A percentile compares a stretch with the other conserved stretches of the same genome.
Conservation (phyloP, 1,284 basidiomycete species). For the Gastroboletus turbinatus region DNA sequence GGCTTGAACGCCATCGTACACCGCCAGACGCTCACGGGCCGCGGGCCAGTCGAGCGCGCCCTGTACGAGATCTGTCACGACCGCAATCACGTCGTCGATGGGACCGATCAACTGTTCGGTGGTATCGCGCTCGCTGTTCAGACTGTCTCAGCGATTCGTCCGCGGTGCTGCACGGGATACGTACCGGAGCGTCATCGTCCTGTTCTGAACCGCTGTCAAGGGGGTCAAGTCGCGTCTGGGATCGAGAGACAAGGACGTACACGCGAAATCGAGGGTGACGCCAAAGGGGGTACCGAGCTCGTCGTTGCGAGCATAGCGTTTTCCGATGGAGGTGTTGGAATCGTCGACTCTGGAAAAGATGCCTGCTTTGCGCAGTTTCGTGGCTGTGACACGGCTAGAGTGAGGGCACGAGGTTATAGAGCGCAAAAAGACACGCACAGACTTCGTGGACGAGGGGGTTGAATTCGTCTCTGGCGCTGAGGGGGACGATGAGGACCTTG, state of each 20-base stretch:
- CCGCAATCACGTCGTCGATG: conserved; percentile 86
- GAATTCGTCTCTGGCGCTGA: conserved; percentile 87
- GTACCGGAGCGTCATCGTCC: conserved; percentile 87
- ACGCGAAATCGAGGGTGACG: conserved; percentile 96
- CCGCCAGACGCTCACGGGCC: conserved; percentile 72
- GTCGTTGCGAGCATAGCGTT: conserved; percentile 97
- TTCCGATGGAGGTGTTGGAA: conserved; percentile 92
- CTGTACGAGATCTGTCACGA: conserved; percentile 76
- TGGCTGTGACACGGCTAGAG: conserved; percentile 48
- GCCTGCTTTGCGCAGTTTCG: conserved; percentile 84
- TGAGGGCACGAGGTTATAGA: neutral
- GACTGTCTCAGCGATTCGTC: conserved; percentile 2
- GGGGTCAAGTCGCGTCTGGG: neutral
- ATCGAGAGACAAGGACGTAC: conserved; percentile 46
- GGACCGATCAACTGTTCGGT: conserved; percentile 91
- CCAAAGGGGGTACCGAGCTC: conserved; percentile 98
- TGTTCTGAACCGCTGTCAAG: conserved; percentile 71
- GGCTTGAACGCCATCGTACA: conserved; percentile 91
- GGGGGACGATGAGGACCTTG: conserved; percentile 95
- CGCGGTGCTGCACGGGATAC: conserved; percentile 20
- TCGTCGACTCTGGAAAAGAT: conserved; percentile 94
- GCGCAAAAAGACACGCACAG: conserved; percentile 58
- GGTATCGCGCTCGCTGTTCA: conserved; percentile 85
- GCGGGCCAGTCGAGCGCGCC: conserved; percentile 78
- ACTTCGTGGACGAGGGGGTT: conserved; percentile 85